phyloP scores from a whole-genome alignment of 139 green algal species.

The Micractinium sp. region DNA sequence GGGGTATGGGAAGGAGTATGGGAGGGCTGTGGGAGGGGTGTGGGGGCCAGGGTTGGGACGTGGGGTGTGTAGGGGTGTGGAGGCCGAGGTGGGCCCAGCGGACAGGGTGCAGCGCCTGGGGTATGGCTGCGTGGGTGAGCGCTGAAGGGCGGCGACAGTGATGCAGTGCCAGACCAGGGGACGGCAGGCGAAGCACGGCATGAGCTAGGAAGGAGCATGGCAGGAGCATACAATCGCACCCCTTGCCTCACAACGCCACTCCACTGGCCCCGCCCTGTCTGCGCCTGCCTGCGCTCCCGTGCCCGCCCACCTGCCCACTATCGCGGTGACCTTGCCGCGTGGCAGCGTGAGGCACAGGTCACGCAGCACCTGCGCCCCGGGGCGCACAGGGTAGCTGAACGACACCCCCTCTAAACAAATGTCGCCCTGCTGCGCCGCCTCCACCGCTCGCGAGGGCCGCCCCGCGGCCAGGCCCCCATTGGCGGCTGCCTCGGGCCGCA shows the following conservation, averaged over 20 bases:
- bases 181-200: no score
- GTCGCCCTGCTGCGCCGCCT: slow-evolving; percentile 53
- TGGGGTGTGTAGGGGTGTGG: not conserved
- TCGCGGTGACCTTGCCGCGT: slow-evolving; percentile 77
- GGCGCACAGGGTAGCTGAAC: slow-evolving; percentile 82
- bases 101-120: no score
- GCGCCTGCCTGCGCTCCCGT: not conserved
- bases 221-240: no score
- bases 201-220: no score
- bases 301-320: slow-evolving; percentile 71
- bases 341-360: slow-evolving; percentile 73
- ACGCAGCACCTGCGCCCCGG: slow-evolving; percentile 62
- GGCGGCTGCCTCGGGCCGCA: not conserved
- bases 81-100: not conserved
- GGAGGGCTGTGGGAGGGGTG: not conserved
- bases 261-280: not conserved
- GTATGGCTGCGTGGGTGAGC: no score
- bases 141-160: not conserved
- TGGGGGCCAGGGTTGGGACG: not conserved
- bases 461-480: not conserved
- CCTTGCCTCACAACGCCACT: no score
- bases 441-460: slow-evolving; percentile 24
- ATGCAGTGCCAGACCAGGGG: not conserved
- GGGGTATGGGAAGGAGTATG: not conserved
- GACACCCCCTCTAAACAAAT: slow-evolving; percentile 72